phyloP scores from a whole-genome alignment of 179 eudicot genomes.

The Dionaea muscipula region DNA sequence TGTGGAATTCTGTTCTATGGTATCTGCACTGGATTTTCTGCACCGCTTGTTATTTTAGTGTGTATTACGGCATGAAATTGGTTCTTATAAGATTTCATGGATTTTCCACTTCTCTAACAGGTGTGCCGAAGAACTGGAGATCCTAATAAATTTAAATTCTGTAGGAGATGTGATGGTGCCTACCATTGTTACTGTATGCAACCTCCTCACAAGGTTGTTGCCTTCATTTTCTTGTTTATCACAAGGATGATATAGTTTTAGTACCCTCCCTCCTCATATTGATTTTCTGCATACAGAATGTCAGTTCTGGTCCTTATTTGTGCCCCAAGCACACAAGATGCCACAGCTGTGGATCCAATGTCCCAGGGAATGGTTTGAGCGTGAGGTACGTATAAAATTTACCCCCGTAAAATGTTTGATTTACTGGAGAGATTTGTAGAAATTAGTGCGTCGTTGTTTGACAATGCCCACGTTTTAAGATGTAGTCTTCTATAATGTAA shows the following conservation, averaged over 20 bases:
- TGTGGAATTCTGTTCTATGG: too few relatives aligned
- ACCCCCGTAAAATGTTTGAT: too few relatives aligned
- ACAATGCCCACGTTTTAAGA: too few relatives aligned
- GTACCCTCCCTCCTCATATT: not conserved
- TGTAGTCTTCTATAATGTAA: too few relatives aligned
- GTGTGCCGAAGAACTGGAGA: conserved; percentile 85
- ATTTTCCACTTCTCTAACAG: conserved; percentile 21
- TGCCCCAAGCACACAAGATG: conserved; percentile 95
- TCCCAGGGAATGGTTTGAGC: conserved; percentile 89
- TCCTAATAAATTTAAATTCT: conserved; percentile 75
- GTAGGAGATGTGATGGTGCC: conserved; percentile 94
- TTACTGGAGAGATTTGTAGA: too few relatives aligned
- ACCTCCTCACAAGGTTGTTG: conserved; percentile 61
- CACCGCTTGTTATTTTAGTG: too few relatives aligned
- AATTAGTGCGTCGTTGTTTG: too few relatives aligned
- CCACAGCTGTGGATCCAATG: conserved; percentile 85
- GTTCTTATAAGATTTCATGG: not conserved
- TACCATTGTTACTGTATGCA: conserved; percentile 61
- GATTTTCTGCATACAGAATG: conserved; percentile 49
- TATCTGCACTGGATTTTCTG: too few relatives aligned
- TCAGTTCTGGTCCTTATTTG: conserved; percentile 78
- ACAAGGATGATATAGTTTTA: not conserved
- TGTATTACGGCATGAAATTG: not conserved
- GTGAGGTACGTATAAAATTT: conserved; percentile 43
- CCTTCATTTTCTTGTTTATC: not conserved